Percentiles rank a stretch among this genome's conserved stretches.
phyloP scores from a whole-genome alignment of 1,139 yeast species.

The Yamadazyma diddensiae region DNA sequence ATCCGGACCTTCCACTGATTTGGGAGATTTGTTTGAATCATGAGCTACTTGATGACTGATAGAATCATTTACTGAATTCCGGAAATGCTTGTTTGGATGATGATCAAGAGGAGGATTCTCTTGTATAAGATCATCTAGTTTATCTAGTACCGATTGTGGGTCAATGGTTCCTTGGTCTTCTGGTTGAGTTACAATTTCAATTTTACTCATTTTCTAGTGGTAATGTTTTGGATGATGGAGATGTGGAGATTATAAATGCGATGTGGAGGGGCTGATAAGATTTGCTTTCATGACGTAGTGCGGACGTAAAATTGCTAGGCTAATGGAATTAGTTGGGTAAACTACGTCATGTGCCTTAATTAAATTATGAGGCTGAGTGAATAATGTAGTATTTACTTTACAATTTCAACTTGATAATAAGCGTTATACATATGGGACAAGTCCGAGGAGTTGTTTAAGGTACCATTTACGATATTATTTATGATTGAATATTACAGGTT shows the following conservation, averaged over 20 bases:
- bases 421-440: no score
- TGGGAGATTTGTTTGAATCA: slow-evolving; percentile 4
- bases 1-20: slow-evolving; percentile 5
- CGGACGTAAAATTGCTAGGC: no score
- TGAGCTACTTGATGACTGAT: slow-evolving; percentile 2
- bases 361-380: no score
- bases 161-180: slow-evolving; percentile 7
- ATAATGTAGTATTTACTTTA: no score
- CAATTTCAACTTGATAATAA: no score
- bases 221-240: not conserved
- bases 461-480: no score
- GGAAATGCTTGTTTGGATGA: not conserved
- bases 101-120: slow-evolving; percentile 12
- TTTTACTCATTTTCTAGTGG: slow-evolving; percentile 13
- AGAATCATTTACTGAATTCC: slow-evolving; percentile 1
- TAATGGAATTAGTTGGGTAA: no score
- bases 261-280: slow-evolving; percentile 1
- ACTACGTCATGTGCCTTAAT: no score
- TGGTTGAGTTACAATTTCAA: slow-evolving; percentile 23
- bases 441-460: no score
- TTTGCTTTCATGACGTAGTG: slow-evolving; percentile 1
- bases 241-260: not conserved
- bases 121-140: slow-evolving; percentile 16
- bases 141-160: slow-evolving; percentile 14
- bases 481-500: no score